A percentile compares a stretch with the other conserved stretches of the same genome.
phyloP scores from a whole-genome alignment of 768 basidiomycete genomes.

The Crassisporium funariophilum region DNA sequence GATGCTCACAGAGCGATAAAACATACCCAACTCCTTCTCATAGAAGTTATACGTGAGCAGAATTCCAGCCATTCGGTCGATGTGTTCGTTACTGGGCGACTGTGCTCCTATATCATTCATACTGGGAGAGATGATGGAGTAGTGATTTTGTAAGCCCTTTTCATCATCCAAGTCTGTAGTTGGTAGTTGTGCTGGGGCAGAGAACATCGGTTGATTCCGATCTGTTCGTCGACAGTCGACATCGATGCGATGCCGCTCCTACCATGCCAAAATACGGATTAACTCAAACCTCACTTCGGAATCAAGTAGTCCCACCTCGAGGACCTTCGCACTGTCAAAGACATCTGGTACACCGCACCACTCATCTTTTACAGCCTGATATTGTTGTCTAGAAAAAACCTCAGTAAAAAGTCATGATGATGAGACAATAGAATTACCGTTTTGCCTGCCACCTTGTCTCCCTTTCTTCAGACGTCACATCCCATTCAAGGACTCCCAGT shows the following conservation, averaged over 20 bases:
- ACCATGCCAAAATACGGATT: slow-evolving; percentile 1
- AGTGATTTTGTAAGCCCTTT: slow-evolving; percentile 54
- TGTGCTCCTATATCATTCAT: slow-evolving; percentile 80
- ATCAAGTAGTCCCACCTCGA: slow-evolving; percentile 59
- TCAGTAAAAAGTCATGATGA: background rate
- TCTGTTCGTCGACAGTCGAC: slow-evolving; percentile 98
- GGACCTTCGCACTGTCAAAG: slow-evolving; percentile 74
- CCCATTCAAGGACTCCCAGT: slow-evolving; percentile 84
- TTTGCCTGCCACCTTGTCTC: slow-evolving; percentile 62
- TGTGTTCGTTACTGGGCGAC: slow-evolving; percentile 87
- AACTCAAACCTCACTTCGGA: slow-evolving; percentile 5
- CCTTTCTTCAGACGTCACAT: slow-evolving; percentile 63
- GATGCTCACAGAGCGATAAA: slow-evolving; percentile 9
- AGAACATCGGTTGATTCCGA: slow-evolving; percentile 88
- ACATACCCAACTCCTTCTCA: slow-evolving; percentile 83
- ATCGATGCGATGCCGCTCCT: slow-evolving; percentile 92
- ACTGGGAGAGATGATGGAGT: slow-evolving; percentile 76
- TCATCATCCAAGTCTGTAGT: slow-evolving; percentile 49
- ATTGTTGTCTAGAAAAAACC: slow-evolving; percentile 53
- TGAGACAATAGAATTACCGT: slow-evolving; percentile 42
- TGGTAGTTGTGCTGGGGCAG: slow-evolving; percentile 40
- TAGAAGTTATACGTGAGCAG: slow-evolving; percentile 91
- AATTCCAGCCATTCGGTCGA: slow-evolving; percentile 83
- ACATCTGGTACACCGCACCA: slow-evolving; percentile 88
- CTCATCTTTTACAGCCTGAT: slow-evolving; percentile 69